A percentile compares a stretch with the other conserved stretches of the same genome.
Conservation (phyloP, 2,329 filamentous ascomycete species). For the Claviceps paspali region DNA sequence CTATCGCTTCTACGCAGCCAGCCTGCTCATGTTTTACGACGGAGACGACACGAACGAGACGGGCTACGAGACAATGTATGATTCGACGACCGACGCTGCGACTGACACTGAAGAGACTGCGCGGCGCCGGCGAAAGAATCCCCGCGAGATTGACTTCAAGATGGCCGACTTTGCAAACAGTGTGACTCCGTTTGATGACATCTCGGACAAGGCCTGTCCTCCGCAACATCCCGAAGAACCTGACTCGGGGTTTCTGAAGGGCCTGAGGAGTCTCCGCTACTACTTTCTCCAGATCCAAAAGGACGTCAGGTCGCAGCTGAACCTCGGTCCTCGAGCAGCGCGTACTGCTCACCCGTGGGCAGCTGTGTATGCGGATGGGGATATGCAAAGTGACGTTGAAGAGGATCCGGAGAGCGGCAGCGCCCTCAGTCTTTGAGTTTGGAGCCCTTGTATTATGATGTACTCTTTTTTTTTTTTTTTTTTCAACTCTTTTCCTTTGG, state of each 20-base stretch:
- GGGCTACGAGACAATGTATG: constrained; percentile 35
- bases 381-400: constrained; percentile 14
- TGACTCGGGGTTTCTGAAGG: constrained; percentile 79
- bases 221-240: constrained; percentile 67
- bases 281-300: constrained; percentile 82
- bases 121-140: constrained; percentile 32
- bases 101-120: constrained; percentile 42
- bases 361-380: constrained; percentile 10
- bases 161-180: constrained; percentile 99
- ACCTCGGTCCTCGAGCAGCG: constrained; percentile 22
- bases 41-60: constrained; percentile 46
- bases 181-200: constrained; percentile 69
- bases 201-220: constrained; percentile 52
- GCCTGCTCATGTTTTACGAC: constrained; percentile 89
- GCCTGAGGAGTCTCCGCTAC: constrained; percentile 58
- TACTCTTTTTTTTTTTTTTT: neutral
- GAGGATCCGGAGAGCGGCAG: constrained; percentile 9
- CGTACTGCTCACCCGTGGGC: constrained; percentile 7
- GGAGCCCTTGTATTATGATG: neutral
- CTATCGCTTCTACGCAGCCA: constrained; percentile 92
- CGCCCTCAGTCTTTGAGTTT: constrained; percentile 2
- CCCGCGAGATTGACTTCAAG: constrained; percentile 69
- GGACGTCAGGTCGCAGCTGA: constrained; percentile 48
- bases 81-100: constrained; percentile 42
- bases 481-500: neutral